Conservation (phyloP, 768 basidiomycete species). For the Macrolepiota fuliginosa region DNA sequence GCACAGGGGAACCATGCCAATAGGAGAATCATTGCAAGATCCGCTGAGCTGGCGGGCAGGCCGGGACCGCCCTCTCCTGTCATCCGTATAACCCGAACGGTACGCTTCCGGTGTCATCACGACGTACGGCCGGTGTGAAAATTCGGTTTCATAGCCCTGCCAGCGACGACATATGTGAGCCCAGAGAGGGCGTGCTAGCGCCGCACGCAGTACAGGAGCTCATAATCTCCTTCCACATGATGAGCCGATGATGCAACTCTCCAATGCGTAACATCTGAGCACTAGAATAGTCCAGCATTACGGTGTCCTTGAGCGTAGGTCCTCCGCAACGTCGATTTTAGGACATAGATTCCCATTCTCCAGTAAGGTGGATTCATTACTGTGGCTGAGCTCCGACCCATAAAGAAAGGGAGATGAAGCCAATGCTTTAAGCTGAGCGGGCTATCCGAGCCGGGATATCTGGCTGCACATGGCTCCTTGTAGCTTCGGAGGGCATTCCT, state of each 20-base stretch:
- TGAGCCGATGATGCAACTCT: not conserved
- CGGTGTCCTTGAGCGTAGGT: not conserved
- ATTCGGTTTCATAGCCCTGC: not conserved
- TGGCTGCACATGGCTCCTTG: not conserved
- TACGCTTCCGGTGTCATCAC: not conserved
- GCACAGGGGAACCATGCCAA: not conserved
- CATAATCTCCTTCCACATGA: not conserved
- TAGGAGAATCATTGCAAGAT: not conserved
- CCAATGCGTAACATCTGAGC: not conserved
- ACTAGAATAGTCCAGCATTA: not conserved
- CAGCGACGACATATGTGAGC: not conserved
- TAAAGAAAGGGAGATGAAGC: too few relatives aligned
- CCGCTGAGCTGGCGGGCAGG: not conserved
- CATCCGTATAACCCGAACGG: not conserved
- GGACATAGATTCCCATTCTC: not conserved
- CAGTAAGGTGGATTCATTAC: not conserved
- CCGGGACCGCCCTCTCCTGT: not conserved
- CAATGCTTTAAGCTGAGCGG: too few relatives aligned
- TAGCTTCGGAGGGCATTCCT: not conserved
- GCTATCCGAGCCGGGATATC: too few relatives aligned
- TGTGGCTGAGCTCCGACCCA: too few relatives aligned
- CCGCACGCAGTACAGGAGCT: not conserved
- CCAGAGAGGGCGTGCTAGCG: not conserved
- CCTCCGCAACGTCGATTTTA: not conserved
- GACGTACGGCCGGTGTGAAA: not conserved